These are phyloP conservation scores for Aspergillus taichungensis DNA, from an alignment of 495 filamentous ascomycete species.

Conservation along the genomic window DNA sequence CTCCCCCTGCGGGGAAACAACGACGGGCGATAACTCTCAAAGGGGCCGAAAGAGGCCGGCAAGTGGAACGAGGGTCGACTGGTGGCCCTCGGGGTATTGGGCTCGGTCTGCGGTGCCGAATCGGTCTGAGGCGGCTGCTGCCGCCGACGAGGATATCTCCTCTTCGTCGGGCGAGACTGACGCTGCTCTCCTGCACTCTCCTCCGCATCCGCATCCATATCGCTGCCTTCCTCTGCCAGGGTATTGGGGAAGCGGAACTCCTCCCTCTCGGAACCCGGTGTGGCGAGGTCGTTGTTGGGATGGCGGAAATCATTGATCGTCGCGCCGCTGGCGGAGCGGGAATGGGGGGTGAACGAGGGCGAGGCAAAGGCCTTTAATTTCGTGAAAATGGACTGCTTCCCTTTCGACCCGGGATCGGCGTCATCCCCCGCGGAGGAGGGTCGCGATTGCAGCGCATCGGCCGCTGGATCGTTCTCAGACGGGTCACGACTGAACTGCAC, in stretches of 20 bases:
- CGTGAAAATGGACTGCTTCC: conserved; percentile 56
- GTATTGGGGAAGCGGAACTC: conserved; percentile 47
- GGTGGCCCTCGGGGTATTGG: conserved; percentile 48
- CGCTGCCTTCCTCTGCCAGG: conserved; percentile 54
- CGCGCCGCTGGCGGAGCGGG: conserved; percentile 34
- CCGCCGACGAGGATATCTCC: conserved; percentile 36
- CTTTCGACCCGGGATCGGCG: conserved; percentile 37
- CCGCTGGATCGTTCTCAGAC: conserved; percentile 28
- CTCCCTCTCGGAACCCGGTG: conserved; percentile 39
- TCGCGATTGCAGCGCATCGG: conserved; percentile 38
- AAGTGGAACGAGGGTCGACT: conserved; percentile 38
- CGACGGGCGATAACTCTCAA: conserved; percentile 38
- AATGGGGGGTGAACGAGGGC: conserved; percentile 32
- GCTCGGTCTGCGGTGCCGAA: conserved; percentile 47
- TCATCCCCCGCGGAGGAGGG: conserved; percentile 53
- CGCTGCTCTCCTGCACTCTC: conserved; percentile 47
- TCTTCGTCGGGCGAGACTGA: conserved; percentile 27
- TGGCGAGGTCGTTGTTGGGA: conserved; percentile 20
- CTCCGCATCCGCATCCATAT: conserved; percentile 71
- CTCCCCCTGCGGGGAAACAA: conserved; percentile 61
- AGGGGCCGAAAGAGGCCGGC: conserved; percentile 38
- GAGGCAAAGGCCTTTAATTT: conserved; percentile 53
- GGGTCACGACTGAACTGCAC: conserved; percentile 57
- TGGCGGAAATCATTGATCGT: conserved; percentile 26
- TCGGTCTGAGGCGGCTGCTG: conserved; percentile 44